phyloP scores from a whole-genome alignment of 192 early-diverging fungal species.

The Podila horticola region DNA sequence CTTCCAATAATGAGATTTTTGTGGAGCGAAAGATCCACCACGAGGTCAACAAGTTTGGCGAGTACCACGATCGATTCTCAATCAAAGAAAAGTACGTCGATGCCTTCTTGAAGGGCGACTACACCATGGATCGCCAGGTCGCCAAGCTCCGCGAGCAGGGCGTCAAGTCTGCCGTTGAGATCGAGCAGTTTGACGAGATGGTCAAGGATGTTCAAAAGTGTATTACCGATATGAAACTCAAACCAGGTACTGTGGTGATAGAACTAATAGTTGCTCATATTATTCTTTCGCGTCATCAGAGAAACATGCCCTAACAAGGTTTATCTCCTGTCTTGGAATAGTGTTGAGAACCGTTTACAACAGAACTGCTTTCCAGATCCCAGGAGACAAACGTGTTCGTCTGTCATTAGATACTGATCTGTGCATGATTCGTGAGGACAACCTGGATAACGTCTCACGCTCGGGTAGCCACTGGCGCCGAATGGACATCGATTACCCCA shows the following conservation, averaged over 20 bases:
- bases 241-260: slow-evolving; percentile 54
- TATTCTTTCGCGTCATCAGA: background rate
- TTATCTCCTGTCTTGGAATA: slow-evolving; percentile 13
- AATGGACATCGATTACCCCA: slow-evolving; percentile 72
- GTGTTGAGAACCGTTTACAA: slow-evolving; percentile 94
- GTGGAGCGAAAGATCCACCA: slow-evolving; percentile 70
- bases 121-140: slow-evolving; percentile 76
- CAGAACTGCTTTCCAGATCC: slow-evolving; percentile 98
- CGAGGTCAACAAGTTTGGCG: slow-evolving; percentile 80
- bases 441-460: slow-evolving; percentile 74
- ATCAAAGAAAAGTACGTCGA: slow-evolving; percentile 96
- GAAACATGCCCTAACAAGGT: background rate
- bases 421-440: slow-evolving; percentile 96
- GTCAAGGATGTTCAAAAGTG: slow-evolving; percentile 76
- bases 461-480: slow-evolving; percentile 93
- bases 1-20: slow-evolving; percentile 79
- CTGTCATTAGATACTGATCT: slow-evolving; percentile 96
- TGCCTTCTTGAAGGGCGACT: slow-evolving; percentile 82
- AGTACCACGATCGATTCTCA: slow-evolving; percentile 91
- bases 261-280: background rate
- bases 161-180: slow-evolving; percentile 78
- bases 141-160: slow-evolving; percentile 81
- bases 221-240: slow-evolving; percentile 72
- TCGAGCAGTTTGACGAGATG: slow-evolving; percentile 75
- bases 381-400: slow-evolving; percentile 92